Conservation (phyloP, 148 eudicot genomes). For the Nepenthes mirabilis region DNA sequence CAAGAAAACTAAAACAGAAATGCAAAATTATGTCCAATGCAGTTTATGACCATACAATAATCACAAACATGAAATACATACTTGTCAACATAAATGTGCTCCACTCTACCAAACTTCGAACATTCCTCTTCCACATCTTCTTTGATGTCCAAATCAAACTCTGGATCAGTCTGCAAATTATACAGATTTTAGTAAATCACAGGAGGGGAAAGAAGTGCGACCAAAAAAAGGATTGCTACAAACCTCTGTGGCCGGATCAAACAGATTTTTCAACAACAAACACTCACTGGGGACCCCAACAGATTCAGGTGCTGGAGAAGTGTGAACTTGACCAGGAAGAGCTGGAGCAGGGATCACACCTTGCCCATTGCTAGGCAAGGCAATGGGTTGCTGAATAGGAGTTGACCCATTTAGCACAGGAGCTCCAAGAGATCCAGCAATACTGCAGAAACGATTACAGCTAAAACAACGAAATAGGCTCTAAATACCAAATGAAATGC, state of each 20-base stretch:
- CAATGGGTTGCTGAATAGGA: slow-evolving; percentile 38
- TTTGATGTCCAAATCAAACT: slow-evolving; percentile 69
- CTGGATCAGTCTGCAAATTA: slow-evolving; percentile 51
- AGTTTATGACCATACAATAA: background rate
- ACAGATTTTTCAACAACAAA: slow-evolving; percentile 81
- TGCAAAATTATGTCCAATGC: background rate
- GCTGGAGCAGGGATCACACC: slow-evolving; percentile 31
- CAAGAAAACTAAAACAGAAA: background rate
- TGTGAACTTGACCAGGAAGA: slow-evolving; percentile 42
- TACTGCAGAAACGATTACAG: slow-evolving; percentile 22
- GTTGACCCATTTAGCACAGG: slow-evolving; percentile 54
- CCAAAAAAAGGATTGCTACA: background rate
- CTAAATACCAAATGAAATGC: background rate
- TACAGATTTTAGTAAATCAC: slow-evolving; percentile 1
- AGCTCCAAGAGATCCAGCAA: slow-evolving; percentile 58
- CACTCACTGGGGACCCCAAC: slow-evolving; percentile 86
- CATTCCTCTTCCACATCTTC: slow-evolving; percentile 73
- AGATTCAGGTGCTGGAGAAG: slow-evolving; percentile 49
- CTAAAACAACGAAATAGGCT: background rate
- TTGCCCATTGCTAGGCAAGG: slow-evolving; percentile 42
- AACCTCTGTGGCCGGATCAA: slow-evolving; percentile 92
- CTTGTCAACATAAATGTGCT: slow-evolving; percentile 70
- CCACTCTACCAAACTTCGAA: slow-evolving; percentile 53
- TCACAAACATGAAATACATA: slow-evolving; percentile 13
- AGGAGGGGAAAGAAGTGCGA: background rate